Conservation (phyloP, 1,284 basidiomycete species). For the Tilletiopsis washingtonensis region DNA sequence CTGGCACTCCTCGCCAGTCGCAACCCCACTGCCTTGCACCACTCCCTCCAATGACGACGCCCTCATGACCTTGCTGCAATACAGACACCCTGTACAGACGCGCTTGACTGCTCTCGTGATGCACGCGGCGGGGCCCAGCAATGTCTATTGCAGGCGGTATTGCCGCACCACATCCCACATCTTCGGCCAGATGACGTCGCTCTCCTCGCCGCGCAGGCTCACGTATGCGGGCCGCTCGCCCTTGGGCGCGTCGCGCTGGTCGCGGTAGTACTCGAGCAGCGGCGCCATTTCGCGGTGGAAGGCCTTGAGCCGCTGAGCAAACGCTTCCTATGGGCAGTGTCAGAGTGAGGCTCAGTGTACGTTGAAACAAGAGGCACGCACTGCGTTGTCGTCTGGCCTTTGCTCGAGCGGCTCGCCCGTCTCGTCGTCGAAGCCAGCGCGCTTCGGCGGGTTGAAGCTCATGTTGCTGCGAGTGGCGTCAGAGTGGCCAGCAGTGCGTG, state of each 20-base stretch:
- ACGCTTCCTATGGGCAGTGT: background rate
- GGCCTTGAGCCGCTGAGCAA: background rate
- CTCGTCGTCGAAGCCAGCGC: slow-evolving; percentile 51
- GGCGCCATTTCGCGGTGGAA: background rate
- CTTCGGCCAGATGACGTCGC: background rate
- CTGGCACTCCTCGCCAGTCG: too few relatives aligned
- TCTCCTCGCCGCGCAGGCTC: background rate
- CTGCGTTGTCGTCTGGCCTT: background rate
- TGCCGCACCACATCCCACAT: background rate
- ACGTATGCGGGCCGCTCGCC: background rate
- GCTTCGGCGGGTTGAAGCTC: slow-evolving; percentile 68
- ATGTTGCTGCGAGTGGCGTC: slow-evolving; percentile 17
- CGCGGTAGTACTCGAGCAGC: background rate
- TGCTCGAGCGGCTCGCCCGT: background rate
- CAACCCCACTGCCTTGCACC: too few relatives aligned
- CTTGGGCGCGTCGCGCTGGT: too few relatives aligned
- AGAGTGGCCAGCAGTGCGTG: background rate
- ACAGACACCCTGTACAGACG: too few relatives aligned
- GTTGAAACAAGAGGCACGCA: background rate
- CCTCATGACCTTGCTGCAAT: too few relatives aligned
- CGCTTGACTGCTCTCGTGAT: too few relatives aligned
- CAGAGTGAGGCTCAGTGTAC: background rate
- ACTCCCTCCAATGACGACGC: too few relatives aligned
- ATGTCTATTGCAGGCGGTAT: background rate
- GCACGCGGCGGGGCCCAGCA: too few relatives aligned